phyloP scores from a whole-genome alignment of 106 monocot species.

The Gastrodia elata region DNA sequence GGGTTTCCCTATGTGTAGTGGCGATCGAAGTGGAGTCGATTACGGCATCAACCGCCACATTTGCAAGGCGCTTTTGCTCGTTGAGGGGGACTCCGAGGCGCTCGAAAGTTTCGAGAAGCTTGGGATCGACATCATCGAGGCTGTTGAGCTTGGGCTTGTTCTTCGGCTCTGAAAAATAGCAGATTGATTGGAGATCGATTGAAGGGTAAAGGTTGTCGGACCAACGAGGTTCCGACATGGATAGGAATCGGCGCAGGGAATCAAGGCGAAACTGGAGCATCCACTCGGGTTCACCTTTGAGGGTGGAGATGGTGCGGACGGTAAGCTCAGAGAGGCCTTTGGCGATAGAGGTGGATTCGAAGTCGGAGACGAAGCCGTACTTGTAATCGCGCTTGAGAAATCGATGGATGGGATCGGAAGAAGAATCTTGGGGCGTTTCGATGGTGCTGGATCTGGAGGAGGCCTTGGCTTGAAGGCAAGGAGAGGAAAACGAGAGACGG shows the following conservation, averaged over 20 bases:
- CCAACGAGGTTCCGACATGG: conserved; percentile 63
- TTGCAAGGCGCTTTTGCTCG: conserved; percentile 83
- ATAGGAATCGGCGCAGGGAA: conserved; percentile 48
- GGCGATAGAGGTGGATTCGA: conserved; percentile 81
- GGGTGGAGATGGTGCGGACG: conserved; percentile 62
- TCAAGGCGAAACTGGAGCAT: conserved; percentile 72
- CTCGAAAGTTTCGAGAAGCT: conserved; percentile 58
- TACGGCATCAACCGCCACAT: conserved; percentile 89
- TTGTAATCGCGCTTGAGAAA: conserved; percentile 31
- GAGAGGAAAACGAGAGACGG: neutral
- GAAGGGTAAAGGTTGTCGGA: conserved; percentile 73
- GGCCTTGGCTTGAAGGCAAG: neutral
- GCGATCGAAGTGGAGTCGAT: conserved; percentile 88
- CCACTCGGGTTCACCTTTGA: conserved; percentile 77
- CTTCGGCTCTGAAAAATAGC: conserved; percentile 81
- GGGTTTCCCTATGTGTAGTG: conserved; percentile 65
- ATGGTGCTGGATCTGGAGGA: neutral
- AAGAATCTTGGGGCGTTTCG: neutral
- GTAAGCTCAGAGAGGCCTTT: conserved; percentile 80
- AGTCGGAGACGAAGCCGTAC: conserved; percentile 61
- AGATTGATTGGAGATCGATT: conserved; percentile 69
- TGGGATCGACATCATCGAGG: conserved; percentile 77
- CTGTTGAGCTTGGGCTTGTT: conserved; percentile 68
- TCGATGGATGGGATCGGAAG: conserved; percentile 6
- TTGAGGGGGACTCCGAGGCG: conserved; percentile 68